Evolutionary conservation across 371 early-diverging fungal genomes (phyloP), one percentile per base, ranked within the genome.

Genomic region (Rhizopus stolonifer): DNA sequence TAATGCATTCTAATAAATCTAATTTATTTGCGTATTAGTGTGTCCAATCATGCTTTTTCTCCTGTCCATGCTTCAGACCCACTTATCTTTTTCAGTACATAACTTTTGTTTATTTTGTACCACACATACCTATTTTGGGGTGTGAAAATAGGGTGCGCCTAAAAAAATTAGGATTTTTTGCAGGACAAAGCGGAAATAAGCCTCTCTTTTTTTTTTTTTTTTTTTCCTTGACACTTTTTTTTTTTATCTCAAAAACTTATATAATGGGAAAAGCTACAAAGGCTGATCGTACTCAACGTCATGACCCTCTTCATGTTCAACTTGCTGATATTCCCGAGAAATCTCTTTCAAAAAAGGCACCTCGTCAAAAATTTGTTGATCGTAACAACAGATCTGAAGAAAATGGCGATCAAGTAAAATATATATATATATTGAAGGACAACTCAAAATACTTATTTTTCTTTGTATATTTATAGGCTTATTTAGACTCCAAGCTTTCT

Each of bases 401-500:
- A 56, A n/a, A n/a, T n/a, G 61, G 58, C 2, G 64, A 58, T 17
- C 70, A 69, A 56, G 66, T 64, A 64, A 44, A 13, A 14, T 6
- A 1, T 26, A 48, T 46, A 24, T 21, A 52, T 17, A 31, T 22
- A 31, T 40, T 25, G 33, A 47, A 48, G n/a, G n/a, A n/a, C n/a
- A n/a, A n/a, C 34, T n/a, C 8, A 49, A 22, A 45, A 21, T 31
- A 17, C 3, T n/a, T 48, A 11, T 18, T 29, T 18, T 26, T 8
- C 25, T 10, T 21, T 29, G 14, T 26, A n/a, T n/a, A 3, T 14
- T 33, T 13, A 22, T 56, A 86, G 82, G 84, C 84, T 56, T 87
- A 88, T 56, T 80, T 96, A 25, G 98, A 96, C 61, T 80, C 92
- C 44, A 95, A 93, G 65, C 80, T 92, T 25, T 94, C 96, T 6